Evolutionary conservation across 345 rosid genomes (phyloP), one percentile per base, ranked within the genome.

Genomic region (Eucalyptus cloeziana): DNA sequence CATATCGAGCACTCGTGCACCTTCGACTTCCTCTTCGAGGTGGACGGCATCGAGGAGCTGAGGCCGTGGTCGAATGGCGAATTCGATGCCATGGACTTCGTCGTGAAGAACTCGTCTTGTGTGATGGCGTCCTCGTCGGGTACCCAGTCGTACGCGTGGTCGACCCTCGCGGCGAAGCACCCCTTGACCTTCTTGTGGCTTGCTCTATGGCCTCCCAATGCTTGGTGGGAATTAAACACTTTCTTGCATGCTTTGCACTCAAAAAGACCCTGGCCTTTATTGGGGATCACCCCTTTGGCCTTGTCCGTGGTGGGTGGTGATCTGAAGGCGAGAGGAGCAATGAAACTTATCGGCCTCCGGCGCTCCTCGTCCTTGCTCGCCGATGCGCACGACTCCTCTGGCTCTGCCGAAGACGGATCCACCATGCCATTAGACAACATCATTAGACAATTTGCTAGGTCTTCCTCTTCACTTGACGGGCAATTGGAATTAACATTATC

Each of bases 141-240:
- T 49, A 90, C 54, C 86, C 89, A 90, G 64, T 93, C 93, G 33
- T 94, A 93, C 3, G 87, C 87, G 4, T 90, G 92, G 87, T 95
- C 96, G 44, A 92, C 89, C 89, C 96, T 89, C 1, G 98, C 96
- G 21, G 99, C 99, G 89, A 96, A 98, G 88, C 99, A 98, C 45
- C 99, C 99, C 91, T 96, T 97, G 52, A 98, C 99, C 88, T 98
- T 98, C 94, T 98, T 97, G 93, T 98, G 99, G 92, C 99, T 98
- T 17, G 99, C 99, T 92, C 99, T 94, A 89, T 98, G 99, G 80
- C 99, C 99, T 7, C 99, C 99, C 88, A 98, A 91, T 24, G 99
- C 99, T 93, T 98, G 99, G 90, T 98, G 99, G 50, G 99, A 98
- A 92, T 95, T 94, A 93, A 98, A 98, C 88, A 97, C 99, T 91